Evolutionary conservation across 179 eudicot species (phyloP).

Genomic region (Spinacia oleracea): DNA sequence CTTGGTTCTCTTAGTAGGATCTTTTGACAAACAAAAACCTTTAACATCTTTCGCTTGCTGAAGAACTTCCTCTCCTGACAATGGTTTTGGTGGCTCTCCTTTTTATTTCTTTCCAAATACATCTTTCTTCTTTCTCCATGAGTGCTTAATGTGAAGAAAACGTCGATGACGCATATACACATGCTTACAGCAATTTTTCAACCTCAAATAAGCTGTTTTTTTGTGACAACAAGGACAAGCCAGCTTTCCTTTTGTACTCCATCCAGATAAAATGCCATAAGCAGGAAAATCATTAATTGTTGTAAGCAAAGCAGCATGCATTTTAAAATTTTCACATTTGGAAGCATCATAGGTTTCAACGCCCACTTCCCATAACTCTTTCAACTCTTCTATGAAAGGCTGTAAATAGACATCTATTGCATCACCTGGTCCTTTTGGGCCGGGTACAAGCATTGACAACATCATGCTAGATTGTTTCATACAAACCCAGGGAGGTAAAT

Average conservation of each 20-base stretch:
- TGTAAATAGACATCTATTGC: conserved; percentile 2
- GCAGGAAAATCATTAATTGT: conserved; percentile 8
- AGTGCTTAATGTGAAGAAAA: not conserved
- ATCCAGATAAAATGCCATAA: conserved; percentile 12
- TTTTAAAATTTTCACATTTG: not conserved
- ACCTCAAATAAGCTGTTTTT: not conserved
- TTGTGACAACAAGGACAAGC: not conserved
- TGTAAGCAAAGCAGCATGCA: not conserved
- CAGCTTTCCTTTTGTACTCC: conserved; percentile 12
- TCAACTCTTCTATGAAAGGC: not conserved
- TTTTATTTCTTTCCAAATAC: not conserved
- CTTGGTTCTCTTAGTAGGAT: not conserved
- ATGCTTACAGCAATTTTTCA: not conserved
- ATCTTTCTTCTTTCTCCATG: conserved; percentile 1
- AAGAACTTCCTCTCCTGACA: not conserved
- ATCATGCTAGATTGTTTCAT: conserved; percentile 2
- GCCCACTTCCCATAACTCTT: conserved; percentile 4
- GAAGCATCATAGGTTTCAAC: not conserved
- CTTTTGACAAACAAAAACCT: not conserved
- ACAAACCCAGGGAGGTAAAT: not conserved
- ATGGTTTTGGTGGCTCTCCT: not conserved
- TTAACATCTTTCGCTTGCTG: conserved; percentile 6
- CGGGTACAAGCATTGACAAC: not conserved
- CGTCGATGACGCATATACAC: conserved; percentile 11
- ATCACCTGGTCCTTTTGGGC: not conserved